phyloP scores from a whole-genome alignment of 1,284 basidiomycete genomes.

The Kwoniella shivajii region DNA sequence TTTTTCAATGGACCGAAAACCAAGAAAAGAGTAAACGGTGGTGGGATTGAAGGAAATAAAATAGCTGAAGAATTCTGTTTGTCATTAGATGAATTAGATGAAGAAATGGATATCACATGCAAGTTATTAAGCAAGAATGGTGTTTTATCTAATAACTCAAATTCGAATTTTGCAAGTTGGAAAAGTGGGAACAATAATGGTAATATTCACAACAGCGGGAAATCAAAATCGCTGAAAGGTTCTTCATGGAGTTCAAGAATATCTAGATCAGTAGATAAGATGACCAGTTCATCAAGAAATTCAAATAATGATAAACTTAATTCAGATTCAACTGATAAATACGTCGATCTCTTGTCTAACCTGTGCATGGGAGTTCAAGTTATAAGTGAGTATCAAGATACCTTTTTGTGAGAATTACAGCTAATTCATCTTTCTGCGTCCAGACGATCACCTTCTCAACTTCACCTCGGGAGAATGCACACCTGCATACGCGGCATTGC shows the following conservation, averaged over 20 bases:
- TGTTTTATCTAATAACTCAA: no score
- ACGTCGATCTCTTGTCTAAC: slow-evolving; percentile 75
- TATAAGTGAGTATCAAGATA: slow-evolving; percentile 56
- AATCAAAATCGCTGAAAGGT: no score
- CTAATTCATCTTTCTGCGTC: background rate
- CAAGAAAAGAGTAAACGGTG: slow-evolving; percentile 39
- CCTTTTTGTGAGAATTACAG: background rate
- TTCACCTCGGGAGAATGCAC: slow-evolving; percentile 61
- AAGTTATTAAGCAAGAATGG: slow-evolving; percentile 92
- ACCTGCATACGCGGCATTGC: slow-evolving; percentile 68
- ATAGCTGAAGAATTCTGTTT: slow-evolving; percentile 63
- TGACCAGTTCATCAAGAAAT: slow-evolving; percentile 84
- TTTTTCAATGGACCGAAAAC: slow-evolving; percentile 17
- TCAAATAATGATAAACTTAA: slow-evolving; percentile 65
- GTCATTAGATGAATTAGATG: slow-evolving; percentile 71
- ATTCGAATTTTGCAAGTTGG: no score
- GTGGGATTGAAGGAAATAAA: slow-evolving; percentile 58
- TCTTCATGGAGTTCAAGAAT: slow-evolving; percentile 86
- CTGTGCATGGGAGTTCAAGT: slow-evolving; percentile 76
- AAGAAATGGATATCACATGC: slow-evolving; percentile 76
- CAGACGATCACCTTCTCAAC: slow-evolving; percentile 80
- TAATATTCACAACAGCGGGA: no score
- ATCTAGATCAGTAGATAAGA: slow-evolving; percentile 80
- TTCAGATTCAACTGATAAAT: slow-evolving; percentile 69
- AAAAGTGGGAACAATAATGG: slow-evolving; percentile 79